phyloP scores from a whole-genome alignment of 495 filamentous ascomycete species.

The Oidiodendron maius region DNA sequence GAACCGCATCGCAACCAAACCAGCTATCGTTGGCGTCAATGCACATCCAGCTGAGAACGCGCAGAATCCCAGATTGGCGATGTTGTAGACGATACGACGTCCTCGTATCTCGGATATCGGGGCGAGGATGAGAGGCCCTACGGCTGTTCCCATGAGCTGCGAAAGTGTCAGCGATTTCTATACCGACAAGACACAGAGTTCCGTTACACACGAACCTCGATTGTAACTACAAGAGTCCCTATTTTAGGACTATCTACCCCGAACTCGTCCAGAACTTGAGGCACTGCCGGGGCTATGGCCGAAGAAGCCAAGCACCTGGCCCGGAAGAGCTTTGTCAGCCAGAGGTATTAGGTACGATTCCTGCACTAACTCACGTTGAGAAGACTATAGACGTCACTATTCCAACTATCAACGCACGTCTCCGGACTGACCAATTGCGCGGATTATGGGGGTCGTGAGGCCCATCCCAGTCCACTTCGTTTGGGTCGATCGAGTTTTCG shows the following conservation, averaged over 20 bases:
- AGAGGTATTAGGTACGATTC: background rate
- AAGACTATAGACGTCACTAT: background rate
- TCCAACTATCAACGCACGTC: constrained; percentile 51
- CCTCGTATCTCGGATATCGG: background rate
- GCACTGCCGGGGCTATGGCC: background rate
- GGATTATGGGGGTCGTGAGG: constrained; percentile 47
- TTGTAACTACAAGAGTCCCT: background rate
- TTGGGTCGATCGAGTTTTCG: too few relatives aligned
- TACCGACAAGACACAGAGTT: background rate
- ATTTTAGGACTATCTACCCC: background rate
- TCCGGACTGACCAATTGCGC: constrained; percentile 45
- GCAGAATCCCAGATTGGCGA: background rate
- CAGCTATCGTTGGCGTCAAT: background rate
- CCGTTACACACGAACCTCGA: background rate
- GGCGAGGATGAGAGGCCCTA: background rate
- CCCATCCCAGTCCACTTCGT: constrained; percentile 26
- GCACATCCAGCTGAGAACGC: background rate
- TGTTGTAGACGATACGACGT: background rate
- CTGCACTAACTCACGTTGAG: background rate
- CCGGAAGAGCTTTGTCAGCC: background rate
- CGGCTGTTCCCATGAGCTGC: background rate
- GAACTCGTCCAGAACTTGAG: background rate
- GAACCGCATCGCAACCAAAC: too few relatives aligned
- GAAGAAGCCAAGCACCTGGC: background rate
- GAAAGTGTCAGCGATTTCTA: background rate